Evolutionary conservation across 441 rosid genomes (phyloP).

Genomic region (Eutrema salsugineum): DNA sequence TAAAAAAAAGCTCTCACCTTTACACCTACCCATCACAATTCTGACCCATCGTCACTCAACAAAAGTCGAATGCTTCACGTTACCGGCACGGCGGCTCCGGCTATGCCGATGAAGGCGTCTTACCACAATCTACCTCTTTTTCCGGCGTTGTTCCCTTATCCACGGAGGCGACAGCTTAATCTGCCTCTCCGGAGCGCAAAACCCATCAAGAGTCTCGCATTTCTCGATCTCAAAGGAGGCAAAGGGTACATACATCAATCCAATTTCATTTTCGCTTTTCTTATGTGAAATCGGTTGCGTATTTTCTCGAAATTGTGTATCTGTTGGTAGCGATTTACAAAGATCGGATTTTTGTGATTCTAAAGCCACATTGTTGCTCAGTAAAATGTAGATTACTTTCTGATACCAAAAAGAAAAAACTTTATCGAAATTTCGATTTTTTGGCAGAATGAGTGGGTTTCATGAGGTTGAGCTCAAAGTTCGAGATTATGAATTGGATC

Average conservation of each 20-base stretch:
- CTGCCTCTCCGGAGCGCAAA: background rate
- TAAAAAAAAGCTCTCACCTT: background rate
- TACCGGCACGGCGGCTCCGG: background rate
- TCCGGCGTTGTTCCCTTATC: background rate
- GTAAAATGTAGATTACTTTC: background rate
- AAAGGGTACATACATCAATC: background rate
- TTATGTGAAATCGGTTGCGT: background rate
- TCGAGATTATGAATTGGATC: slow-evolving; percentile 82
- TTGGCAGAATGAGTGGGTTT: slow-evolving; percentile 52
- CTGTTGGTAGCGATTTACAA: background rate
- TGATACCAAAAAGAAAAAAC: background rate
- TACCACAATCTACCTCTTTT: background rate
- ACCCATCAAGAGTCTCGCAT: background rate
- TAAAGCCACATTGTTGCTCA: background rate
- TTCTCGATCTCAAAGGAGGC: slow-evolving; percentile 14
- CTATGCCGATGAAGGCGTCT: background rate
- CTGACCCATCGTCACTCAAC: background rate
- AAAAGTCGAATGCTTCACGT: background rate
- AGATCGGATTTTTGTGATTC: background rate
- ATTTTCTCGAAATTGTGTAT: background rate
- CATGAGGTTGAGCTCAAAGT: slow-evolving; percentile 65
- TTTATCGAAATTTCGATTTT: background rate
- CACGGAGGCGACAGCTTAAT: background rate
- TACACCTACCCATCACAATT: background rate
- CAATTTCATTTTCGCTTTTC: background rate